phyloP scores from a whole-genome alignment of 2,329 filamentous ascomycete species.

The Epichloe uncinata region DNA sequence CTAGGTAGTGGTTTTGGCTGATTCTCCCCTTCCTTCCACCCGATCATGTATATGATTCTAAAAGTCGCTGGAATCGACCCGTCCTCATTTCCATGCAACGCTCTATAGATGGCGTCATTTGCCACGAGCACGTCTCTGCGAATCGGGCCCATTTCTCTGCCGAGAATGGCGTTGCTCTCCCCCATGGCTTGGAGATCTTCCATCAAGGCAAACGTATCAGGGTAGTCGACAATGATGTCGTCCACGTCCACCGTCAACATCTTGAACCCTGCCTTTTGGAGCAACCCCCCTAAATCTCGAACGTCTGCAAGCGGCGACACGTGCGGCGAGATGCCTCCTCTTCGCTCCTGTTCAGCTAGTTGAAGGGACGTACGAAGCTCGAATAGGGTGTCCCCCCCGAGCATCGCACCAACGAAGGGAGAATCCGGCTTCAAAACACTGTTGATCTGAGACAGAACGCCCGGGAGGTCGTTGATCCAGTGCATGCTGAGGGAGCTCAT shows the following conservation, averaged over 20 bases:
- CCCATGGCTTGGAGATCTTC: slow-evolving; percentile 92
- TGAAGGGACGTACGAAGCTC: slow-evolving; percentile 90
- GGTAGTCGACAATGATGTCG: slow-evolving; percentile 92
- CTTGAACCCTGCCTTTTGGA: slow-evolving; percentile 83
- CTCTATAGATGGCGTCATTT: slow-evolving; percentile 75
- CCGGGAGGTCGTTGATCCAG: slow-evolving; percentile 95
- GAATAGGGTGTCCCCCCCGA: slow-evolving; percentile 80
- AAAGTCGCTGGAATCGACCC: slow-evolving; percentile 79
- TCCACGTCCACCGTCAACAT: slow-evolving; percentile 95
- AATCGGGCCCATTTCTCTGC: slow-evolving; percentile 69
- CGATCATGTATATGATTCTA: slow-evolving; percentile 95
- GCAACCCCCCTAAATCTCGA: slow-evolving; percentile 79
- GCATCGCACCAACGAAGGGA: slow-evolving; percentile 91
- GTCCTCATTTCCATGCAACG: slow-evolving; percentile 72
- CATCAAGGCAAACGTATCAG: slow-evolving; percentile 82
- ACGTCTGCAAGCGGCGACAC: slow-evolving; percentile 89
- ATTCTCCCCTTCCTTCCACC: slow-evolving; percentile 76
- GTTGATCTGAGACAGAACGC: slow-evolving; percentile 73
- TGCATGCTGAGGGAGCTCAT: slow-evolving; percentile 82
- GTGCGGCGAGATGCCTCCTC: slow-evolving; percentile 83
- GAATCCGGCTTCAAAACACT: slow-evolving; percentile 75
- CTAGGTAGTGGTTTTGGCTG: slow-evolving; percentile 70
- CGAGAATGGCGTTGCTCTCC: slow-evolving; percentile 77
- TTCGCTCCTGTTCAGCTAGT: slow-evolving; percentile 77
- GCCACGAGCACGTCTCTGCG: slow-evolving; percentile 75